Evolutionary conservation across 2,329 filamentous ascomycete species (phyloP).

Genomic region (Cryphonectria japonica): DNA sequence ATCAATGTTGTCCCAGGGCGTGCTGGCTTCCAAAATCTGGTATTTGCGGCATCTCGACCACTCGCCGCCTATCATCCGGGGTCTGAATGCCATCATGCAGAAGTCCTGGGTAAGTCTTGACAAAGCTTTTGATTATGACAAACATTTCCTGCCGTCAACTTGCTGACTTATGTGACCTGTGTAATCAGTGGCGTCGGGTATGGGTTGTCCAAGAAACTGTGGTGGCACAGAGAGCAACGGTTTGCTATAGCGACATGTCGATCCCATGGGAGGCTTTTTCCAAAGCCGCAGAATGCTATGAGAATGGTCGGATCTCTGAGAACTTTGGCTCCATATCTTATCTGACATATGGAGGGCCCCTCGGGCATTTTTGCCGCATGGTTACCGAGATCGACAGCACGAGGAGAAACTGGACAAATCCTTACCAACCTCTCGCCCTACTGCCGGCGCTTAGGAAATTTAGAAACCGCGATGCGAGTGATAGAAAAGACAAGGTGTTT

Average conservation of each 20-base stretch:
- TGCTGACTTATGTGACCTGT: background rate
- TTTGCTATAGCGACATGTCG: conserved; percentile 16
- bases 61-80: background rate
- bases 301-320: conserved; percentile 6
- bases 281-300: background rate
- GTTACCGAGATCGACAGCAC: conserved; percentile 18
- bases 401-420: background rate
- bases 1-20: conserved; percentile 13
- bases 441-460: conserved; percentile 15
- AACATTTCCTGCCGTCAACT: background rate
- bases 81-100: background rate
- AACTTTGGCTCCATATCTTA: background rate
- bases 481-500: conserved; percentile 15
- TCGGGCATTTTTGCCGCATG: conserved; percentile 6
- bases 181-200: conserved; percentile 12
- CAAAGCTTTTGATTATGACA: no score
- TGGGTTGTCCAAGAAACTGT: conserved; percentile 20
- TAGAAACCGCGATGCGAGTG: conserved; percentile 10
- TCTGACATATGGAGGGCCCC: background rate
- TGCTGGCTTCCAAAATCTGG: conserved; percentile 12
- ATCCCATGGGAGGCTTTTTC: conserved; percentile 20
- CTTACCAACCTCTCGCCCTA: conserved; percentile 2
- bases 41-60: conserved; percentile 8
- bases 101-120: background rate
- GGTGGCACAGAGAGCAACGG: background rate